Base-by-base conservation (phyloP, 352 stramenopile species). In the Phytophthora kernoviae region DNA sequence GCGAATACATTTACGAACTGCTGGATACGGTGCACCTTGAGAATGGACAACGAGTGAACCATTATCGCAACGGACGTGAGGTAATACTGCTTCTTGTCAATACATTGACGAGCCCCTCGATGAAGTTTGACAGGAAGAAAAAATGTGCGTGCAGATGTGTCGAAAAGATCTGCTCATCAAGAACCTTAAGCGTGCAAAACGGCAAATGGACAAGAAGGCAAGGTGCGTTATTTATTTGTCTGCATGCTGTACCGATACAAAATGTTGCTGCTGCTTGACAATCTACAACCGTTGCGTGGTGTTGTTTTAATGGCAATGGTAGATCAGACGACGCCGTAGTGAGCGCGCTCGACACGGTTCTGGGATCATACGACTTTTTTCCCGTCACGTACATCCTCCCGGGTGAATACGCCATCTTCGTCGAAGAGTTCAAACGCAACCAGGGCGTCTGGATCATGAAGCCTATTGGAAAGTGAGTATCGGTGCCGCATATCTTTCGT, bases 381-480 rank as follows among this genome's bases (percentile, higher is more conserved):
- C 91, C 94, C 9, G 75, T 85, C 54, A 98, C 92, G 32, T 98
- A 97, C 67, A 96, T 98, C 47, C 75, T 98, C n/a, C 93, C 94
- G 3, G 81, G 88, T 3, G 93, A 98, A 46, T 98, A 98, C 60
- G 87, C 86, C 17, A 90, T 98, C 65, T 98, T 98, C 61, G 88
- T 98, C 1, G 93, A 98, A 73, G 91, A 98, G 50, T 98, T 97
- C 51, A 97, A 97, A 56, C 76, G 89, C 15, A 89, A 78, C 50
- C 80, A 92, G 36, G 94, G 92, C 30, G 82, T 97, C 1, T 98
- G 94, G 94, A 98, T 98, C 67, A 98, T 98, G 94, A 98, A 98
- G 65, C 94, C 94, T 8, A 97, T 97, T 20, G 93, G 94, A 40
- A 96, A 91, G 77, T 92, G 65, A 40, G 80, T 80, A 41, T 2